These are phyloP conservation scores for Arachis hypogaea DNA, from an alignment of 306 rosid species.

Conservation along the genomic window DNA sequence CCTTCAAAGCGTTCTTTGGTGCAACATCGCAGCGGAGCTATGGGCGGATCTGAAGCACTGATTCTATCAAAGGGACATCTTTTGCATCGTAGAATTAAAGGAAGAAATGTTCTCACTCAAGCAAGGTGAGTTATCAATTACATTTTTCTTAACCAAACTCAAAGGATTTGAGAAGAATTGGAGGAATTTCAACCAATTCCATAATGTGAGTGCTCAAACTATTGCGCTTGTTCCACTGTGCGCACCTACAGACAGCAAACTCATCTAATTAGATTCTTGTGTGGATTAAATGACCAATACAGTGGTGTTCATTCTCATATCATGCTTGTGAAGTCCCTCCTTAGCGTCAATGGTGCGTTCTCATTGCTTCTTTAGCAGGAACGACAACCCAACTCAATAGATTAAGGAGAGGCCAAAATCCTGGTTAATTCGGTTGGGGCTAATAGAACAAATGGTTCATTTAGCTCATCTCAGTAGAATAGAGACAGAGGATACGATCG, in stretches of 20 bases:
- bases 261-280: background rate
- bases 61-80: background rate
- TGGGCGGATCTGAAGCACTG: background rate
- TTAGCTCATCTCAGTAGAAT: too few relatives aligned
- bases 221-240: background rate
- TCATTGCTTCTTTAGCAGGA: background rate
- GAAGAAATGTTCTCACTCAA: background rate
- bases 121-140: background rate
- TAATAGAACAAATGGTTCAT: too few relatives aligned
- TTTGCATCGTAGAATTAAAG: background rate
- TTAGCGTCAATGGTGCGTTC: too few relatives aligned
- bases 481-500: too few relatives aligned
- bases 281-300: background rate
- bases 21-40: background rate
- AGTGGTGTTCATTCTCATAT: too few relatives aligned
- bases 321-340: background rate
- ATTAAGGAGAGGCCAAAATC: too few relatives aligned
- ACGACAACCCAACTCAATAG: background rate
- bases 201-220: background rate
- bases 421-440: too few relatives aligned
- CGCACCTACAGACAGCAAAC: background rate
- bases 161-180: background rate
- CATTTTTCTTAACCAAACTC: background rate
- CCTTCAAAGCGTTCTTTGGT: background rate
- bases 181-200: background rate